Evolutionary conservation across 208 protist species (phyloP).

Genomic region (Porcisia hertigi): DNA sequence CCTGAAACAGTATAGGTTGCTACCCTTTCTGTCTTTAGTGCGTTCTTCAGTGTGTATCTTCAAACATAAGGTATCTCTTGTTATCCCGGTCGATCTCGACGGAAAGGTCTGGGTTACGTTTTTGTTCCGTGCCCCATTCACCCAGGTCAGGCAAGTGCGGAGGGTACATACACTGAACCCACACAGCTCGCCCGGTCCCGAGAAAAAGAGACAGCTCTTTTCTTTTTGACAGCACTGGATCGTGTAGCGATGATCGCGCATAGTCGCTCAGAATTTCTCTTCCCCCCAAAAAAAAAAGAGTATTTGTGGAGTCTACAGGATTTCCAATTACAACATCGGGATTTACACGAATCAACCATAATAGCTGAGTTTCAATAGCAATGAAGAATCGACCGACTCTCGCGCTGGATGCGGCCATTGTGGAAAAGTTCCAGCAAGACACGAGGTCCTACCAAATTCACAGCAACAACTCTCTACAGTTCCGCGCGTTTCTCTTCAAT

Average conservation of each 20-base stretch:
- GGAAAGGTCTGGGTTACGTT: neutral
- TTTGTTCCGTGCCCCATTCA: neutral
- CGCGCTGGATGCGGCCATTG: conserved; percentile 59
- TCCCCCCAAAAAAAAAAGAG: neutral
- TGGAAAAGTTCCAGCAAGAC: conserved; percentile 72
- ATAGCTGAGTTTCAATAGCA: conserved; percentile 2
- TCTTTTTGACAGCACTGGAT: neutral
- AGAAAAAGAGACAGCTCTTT: neutral
- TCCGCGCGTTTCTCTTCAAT: conserved; percentile 86
- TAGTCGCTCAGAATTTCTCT: neutral
- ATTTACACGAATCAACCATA: neutral
- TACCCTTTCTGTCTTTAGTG: neutral
- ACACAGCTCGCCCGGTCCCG: too few species aligned
- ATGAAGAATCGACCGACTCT: conserved; percentile 69
- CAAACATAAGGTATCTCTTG: neutral
- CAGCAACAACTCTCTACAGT: conserved; percentile 85
- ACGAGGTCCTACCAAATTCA: conserved; percentile 88
- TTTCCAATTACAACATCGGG: neutral
- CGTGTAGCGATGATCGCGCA: neutral
- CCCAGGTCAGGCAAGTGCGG: neutral
- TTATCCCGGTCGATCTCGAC: neutral
- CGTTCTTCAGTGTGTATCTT: neutral
- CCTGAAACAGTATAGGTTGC: neutral
- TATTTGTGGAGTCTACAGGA: neutral
- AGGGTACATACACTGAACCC: too few species aligned